Evolutionary conservation across 2,329 filamentous ascomycete genomes (phyloP), one percentile per base, ranked within the genome.

Genomic region (Aciculosporium take): DNA sequence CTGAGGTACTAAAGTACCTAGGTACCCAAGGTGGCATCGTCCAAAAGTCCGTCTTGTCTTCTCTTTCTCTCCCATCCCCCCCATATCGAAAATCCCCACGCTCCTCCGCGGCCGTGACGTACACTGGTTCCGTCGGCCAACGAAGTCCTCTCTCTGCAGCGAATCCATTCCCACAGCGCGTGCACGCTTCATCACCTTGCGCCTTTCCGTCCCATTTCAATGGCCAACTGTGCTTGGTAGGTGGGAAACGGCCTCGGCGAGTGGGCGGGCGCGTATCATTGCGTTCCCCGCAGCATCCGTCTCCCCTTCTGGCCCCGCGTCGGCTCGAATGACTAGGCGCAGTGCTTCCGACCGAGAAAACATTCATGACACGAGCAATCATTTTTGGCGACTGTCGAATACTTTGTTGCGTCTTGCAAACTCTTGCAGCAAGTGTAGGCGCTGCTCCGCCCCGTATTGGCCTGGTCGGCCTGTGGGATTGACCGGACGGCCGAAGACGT

Each of bases 161-260:
- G n/a, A 29, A 6, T 3, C 7, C 18, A 23, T 29, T 27, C 35
- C 17, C 25, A n/a, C 9, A 10, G 17, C 43, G 25, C 44, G 41
- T 39, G 40, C 42, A 39, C 38, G 37, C 47, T 43, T 41, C 41
- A 40, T 28, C 46, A 37, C n/a, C n/a, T 45, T 39, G 39, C 40
- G 33, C 46, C 46, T 45, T 42, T n/a, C n/a, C 45, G 45, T 48
- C 46, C 46, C 44, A 59, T 55, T 69, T 66, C 68, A 71, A 76
- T 76, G 73, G 67, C 66, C 68, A 63, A 66, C 59, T 62, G 67
- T 63, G 67, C 67, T 61, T 65, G 67, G 58, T 76, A 74, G 66
- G 54, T 58, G 62, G 59, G 56, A 60, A 42, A 61, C 66, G 66
- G 68, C 69, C 68, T 67, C 69, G 70, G 67, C 70, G 69, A 66